Evolutionary conservation across 1,139 yeast species (phyloP).

Genomic region (Hyphopichia wangnamkhiaoensis): DNA sequence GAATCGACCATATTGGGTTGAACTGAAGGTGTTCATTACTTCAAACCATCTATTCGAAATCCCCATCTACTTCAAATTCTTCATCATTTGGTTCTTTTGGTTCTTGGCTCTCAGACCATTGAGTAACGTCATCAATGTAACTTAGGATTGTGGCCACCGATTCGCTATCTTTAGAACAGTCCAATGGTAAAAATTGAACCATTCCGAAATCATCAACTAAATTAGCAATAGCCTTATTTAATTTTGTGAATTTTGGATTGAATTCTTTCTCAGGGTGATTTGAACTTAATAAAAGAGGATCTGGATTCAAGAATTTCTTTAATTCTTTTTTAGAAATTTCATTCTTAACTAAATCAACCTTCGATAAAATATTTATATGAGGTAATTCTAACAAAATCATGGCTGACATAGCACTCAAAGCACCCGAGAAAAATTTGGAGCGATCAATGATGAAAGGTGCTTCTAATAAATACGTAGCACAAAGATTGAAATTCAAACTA

Average conservation of each 20-base stretch:
- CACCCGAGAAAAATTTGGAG: slow-evolving; percentile 92
- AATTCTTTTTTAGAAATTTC: slow-evolving; percentile 72
- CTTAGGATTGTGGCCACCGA: slow-evolving; percentile 82
- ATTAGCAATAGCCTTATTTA: slow-evolving; percentile 82
- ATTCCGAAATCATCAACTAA: slow-evolving; percentile 96
- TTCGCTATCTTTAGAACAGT: slow-evolving; percentile 74
- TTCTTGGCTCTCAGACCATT: slow-evolving; percentile 96
- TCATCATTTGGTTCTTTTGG: slow-evolving; percentile 89
- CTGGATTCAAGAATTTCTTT: slow-evolving; percentile 87
- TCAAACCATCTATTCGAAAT: slow-evolving; percentile 6
- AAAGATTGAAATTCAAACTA: slow-evolving; percentile 77
- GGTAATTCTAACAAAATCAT: slow-evolving; percentile 95
- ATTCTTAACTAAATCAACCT: slow-evolving; percentile 80
- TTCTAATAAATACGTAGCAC: slow-evolving; percentile 90
- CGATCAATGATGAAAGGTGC: slow-evolving; percentile 91
- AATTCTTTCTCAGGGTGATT: slow-evolving; percentile 34
- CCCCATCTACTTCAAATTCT: slow-evolving; percentile 60
- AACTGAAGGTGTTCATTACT: too few species aligned
- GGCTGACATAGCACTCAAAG: slow-evolving; percentile 96
- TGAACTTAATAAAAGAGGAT: slow-evolving; percentile 68
- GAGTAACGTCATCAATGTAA: slow-evolving; percentile 94
- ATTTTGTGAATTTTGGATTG: slow-evolving; percentile 74
- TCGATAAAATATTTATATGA: slow-evolving; percentile 85
- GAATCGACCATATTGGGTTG: too few species aligned
- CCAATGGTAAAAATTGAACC: slow-evolving; percentile 94